Conservation (phyloP, 192 early-diverging fungal species). For the Funneliformis geosporum region DNA sequence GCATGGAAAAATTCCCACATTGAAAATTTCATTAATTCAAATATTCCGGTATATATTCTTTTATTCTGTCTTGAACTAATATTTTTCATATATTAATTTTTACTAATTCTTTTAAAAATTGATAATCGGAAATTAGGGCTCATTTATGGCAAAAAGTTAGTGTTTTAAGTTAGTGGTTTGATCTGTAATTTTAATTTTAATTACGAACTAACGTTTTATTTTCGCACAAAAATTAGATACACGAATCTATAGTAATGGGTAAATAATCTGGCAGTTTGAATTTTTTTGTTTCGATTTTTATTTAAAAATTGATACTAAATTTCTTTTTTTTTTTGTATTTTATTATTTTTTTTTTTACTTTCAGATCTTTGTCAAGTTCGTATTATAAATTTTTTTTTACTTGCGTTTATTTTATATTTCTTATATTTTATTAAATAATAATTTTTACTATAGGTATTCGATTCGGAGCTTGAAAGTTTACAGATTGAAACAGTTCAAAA, state of each 20-base stretch:
- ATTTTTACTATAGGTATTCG: conserved; percentile 84
- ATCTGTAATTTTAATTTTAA: not conserved
- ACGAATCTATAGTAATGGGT: conserved; percentile 21
- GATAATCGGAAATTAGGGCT: conserved; percentile 25
- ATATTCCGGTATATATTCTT: conserved; percentile 99
- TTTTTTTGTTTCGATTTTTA: too few species aligned
- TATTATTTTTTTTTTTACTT: too few species aligned
- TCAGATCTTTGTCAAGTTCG: not conserved
- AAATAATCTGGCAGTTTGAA: too few species aligned
- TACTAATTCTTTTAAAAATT: not conserved
- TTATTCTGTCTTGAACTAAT: conserved; percentile 95
- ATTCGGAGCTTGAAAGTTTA: conserved; percentile 95
- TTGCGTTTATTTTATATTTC: not conserved
- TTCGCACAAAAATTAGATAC: not conserved
- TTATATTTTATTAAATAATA: not conserved
- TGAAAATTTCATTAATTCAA: conserved; percentile 99
- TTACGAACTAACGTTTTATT: not conserved
- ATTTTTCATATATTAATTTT: conserved; percentile 34
- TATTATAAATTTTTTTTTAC: not conserved
- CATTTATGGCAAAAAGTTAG: conserved; percentile 27
- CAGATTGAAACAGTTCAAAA: conserved; percentile 99
- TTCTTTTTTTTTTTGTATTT: too few species aligned
- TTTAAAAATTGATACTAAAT: too few species aligned
- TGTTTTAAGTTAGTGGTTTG: conserved; percentile 30
- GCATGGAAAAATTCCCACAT: conserved; percentile 99